Evolutionary conservation across 805 yeast species (phyloP).

Genomic region (Schwanniomyces pseudopolymorphus): DNA sequence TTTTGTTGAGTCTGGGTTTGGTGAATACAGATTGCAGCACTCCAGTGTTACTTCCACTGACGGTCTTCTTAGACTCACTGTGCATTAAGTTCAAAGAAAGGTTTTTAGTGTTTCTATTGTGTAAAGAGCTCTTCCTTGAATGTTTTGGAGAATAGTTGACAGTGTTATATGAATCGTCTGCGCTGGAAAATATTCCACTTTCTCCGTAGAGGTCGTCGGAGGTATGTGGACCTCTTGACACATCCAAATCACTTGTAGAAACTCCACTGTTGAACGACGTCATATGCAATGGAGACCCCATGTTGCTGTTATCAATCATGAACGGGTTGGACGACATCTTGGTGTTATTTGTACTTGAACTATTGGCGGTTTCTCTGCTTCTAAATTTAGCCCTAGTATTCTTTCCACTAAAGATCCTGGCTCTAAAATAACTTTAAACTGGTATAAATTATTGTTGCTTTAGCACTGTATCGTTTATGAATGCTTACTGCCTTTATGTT

Average conservation of each 20-base stretch:
- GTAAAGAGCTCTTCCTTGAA: slow-evolving; percentile 26
- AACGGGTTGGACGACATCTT: slow-evolving; percentile 5
- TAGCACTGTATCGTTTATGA: neutral
- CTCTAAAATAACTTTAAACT: neutral
- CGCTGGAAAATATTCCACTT: neutral
- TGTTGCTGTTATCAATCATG: neutral
- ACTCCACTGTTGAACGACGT: neutral
- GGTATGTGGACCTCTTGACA: neutral
- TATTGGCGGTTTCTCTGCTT: neutral
- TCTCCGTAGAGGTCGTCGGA: neutral
- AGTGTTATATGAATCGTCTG: slow-evolving; percentile 7
- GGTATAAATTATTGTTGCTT: neutral
- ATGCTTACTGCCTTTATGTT: neutral
- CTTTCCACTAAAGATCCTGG: neutral
- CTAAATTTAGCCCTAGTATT: neutral
- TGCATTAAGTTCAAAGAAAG: slow-evolving; percentile 28
- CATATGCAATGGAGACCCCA: neutral
- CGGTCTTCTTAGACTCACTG: slow-evolving; percentile 9
- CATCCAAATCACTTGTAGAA: neutral
- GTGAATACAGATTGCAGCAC: slow-evolving; percentile 7
- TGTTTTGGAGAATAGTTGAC: slow-evolving; percentile 41
- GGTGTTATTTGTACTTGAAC: neutral
- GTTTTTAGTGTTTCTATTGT: slow-evolving; percentile 36
- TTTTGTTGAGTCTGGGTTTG: slow-evolving; percentile 8
- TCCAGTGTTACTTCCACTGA: neutral